Evolutionary conservation across 495 filamentous ascomycete genomes (phyloP), one percentile per base, ranked within the genome.

Genomic region (Penicillium roqueforti): DNA sequence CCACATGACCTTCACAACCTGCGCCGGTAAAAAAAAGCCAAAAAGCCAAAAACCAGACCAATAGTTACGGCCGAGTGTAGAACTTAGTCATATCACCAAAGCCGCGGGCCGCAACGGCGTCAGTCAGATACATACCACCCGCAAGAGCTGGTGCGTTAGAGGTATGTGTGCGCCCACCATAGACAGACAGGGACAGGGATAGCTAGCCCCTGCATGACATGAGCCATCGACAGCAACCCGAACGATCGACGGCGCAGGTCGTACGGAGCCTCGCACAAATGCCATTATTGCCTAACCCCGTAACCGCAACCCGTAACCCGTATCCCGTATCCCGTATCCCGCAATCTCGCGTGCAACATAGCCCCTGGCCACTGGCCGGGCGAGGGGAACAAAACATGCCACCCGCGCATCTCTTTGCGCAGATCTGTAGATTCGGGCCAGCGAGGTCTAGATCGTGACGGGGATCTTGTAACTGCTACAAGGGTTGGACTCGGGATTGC

Each of bases 1-100:
- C 38, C 49, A 52, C 38, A 42, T 52, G 50, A 52, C 39, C 28
- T 23, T 16, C 40, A 52, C 8, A 52, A 23, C 29, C 40, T 43
- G 39, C 39, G 16, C 36, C 14, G 6, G 25, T n/a, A 32, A 32
- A 46, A 22, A 18, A 32, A 32, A 16, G 16, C n/a, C n/a, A n/a
- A n/a, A n/a, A n/a, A n/a, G n/a, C n/a, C n/a, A n/a, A n/a, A n/a
- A n/a, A n/a, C n/a, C n/a, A n/a, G n/a, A n/a, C n/a, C n/a, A n/a
- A n/a, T n/a, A n/a, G n/a, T n/a, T n/a, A n/a, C n/a, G n/a, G n/a
- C n/a, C n/a, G n/a, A n/a, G n/a, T n/a, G n/a, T n/a, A n/a, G n/a
- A n/a, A n/a, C n/a, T n/a, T n/a, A n/a, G n/a, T 38, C 36, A 38
- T 38, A n/a, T n/a, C 36, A 38, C n/a, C n/a, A n/a, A n/a, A n/a